Percentiles rank a stretch among this genome's conserved stretches.
Conservation (phyloP, 2,329 filamentous ascomycete genomes). For the Colletotrichum spaethianum region DNA sequence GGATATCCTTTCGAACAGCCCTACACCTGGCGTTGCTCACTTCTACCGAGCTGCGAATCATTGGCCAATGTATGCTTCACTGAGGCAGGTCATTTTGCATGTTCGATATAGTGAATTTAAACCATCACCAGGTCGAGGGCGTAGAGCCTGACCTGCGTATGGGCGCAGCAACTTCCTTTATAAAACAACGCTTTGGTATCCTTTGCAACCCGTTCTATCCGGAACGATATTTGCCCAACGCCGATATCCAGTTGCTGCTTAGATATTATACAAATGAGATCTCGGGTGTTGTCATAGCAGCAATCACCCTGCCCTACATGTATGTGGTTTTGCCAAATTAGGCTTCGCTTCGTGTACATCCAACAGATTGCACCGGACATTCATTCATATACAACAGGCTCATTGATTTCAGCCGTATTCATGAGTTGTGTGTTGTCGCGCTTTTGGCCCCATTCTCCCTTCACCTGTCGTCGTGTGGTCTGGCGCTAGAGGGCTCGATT, state of each 20-base stretch:
- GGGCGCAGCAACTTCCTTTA: constrained; percentile 18
- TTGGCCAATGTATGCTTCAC: background rate
- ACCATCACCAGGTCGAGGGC: background rate
- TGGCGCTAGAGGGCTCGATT: constrained; percentile 65
- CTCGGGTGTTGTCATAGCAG: background rate
- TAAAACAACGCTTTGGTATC: constrained; percentile 40
- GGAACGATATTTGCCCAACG: constrained; percentile 33
- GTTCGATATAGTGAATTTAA: background rate
- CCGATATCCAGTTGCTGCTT: constrained; percentile 30
- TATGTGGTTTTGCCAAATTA: constrained; percentile 15
- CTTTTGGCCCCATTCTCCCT: background rate
- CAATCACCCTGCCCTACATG: constrained; percentile 16
- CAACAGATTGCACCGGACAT: constrained; percentile 20
- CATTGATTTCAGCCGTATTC: constrained; percentile 32
- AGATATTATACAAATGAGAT: constrained; percentile 36
- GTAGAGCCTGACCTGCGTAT: background rate
- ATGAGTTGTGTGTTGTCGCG: background rate
- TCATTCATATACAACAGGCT: constrained; percentile 14
- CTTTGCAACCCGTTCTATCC: constrained; percentile 30
- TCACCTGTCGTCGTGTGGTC: constrained; percentile 39
- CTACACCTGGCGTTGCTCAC: too few relatives aligned
- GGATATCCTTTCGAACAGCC: too few relatives aligned
- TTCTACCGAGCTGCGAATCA: background rate
- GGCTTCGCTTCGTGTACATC: constrained; percentile 24
- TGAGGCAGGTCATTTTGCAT: background rate